These are phyloP conservation scores for Ogataea pini DNA, from an alignment of 805 yeast species.

Conservation along the genomic window DNA sequence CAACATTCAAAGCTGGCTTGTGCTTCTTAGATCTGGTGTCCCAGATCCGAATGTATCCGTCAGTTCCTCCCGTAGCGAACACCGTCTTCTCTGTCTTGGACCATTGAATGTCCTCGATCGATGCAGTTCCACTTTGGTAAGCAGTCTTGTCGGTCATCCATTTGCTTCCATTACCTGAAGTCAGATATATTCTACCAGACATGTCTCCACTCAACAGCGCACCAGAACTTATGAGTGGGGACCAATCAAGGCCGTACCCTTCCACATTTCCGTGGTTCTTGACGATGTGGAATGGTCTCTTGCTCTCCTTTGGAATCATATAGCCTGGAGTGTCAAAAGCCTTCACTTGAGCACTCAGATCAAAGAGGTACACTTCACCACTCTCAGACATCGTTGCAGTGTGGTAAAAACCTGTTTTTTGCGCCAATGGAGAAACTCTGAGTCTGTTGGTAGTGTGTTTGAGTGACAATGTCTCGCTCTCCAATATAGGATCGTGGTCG, in stretches of 20 bases:
- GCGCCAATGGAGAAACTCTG: slow-evolving; percentile 77
- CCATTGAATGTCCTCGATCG: slow-evolving; percentile 98
- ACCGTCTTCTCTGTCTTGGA: slow-evolving; percentile 89
- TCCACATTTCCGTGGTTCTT: slow-evolving; percentile 91
- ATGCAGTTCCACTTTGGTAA: slow-evolving; percentile 64
- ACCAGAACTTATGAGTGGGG: slow-evolving; percentile 79
- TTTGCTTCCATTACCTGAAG: slow-evolving; percentile 70
- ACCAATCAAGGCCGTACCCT: slow-evolving; percentile 98
- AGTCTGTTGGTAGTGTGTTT: slow-evolving; percentile 86
- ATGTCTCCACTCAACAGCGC: slow-evolving; percentile 86
- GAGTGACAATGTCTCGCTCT: slow-evolving; percentile 75
- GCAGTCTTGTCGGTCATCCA: slow-evolving; percentile 90
- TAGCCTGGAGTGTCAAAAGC: slow-evolving; percentile 90
- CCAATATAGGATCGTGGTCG: slow-evolving; percentile 78
- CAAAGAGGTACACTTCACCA: slow-evolving; percentile 88
- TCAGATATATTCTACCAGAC: slow-evolving; percentile 77
- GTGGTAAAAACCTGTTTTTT: slow-evolving; percentile 72
- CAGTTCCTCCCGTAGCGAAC: slow-evolving; percentile 92
- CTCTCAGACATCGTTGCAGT: slow-evolving; percentile 87
- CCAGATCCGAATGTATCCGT: slow-evolving; percentile 93
- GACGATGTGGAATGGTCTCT: slow-evolving; percentile 80
- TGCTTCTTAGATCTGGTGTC: slow-evolving; percentile 93
- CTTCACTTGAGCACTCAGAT: slow-evolving; percentile 72
- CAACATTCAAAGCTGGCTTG: slow-evolving; percentile 83
- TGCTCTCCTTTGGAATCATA: slow-evolving; percentile 71